Evolutionary conservation across 176 grass and related monocot species (phyloP), one percentile per base, ranked within the genome.

Genomic region (Triticum turgidum): DNA sequence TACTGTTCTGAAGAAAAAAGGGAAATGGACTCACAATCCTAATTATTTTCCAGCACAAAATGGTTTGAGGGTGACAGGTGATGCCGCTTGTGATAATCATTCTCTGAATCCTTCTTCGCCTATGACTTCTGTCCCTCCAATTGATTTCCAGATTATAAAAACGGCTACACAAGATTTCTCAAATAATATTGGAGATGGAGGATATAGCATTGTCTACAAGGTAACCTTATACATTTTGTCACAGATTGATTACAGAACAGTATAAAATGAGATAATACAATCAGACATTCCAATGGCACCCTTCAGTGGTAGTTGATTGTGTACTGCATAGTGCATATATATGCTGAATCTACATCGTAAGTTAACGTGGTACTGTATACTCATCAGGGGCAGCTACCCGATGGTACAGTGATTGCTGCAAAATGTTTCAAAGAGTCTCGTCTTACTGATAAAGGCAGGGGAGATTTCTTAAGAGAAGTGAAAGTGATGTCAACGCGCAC

Each of bases 151-250:
- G 29, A 5, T 11, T 65, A 13, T 65, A 65, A 65, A 1, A 27
- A 1, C 0, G 24, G 62, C 62, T 5, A 65, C 62, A 2, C 11
- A 1, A 4, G 2, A 64, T 70, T 88, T 83, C 63, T 79, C 73
- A 13, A 83, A 71, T 17, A 10, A 64, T 5, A 72, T 83, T 51
- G 87, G 74, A 0, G 6, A n/a, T 0, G 87, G 81, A 10, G 87
- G 80, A 83, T 84, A 64, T 62, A 38, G 81, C 27, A 3, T 9
- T 1, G 81, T 88, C n/a, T 88, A 72, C 27, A 29, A 64, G 87
- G 87, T 88, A 29, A 29, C 29, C 29, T 30, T 30, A 30, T 30
- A 29, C 29, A 30, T 30, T 30, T 49, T 14, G 3, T 1, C 1
- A 11, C 42, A 11, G 1, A 3, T 44, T 44, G 29, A 29, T 29